Conservation (phyloP, 306 rosid species). For the Astragalus membranaceus region DNA sequence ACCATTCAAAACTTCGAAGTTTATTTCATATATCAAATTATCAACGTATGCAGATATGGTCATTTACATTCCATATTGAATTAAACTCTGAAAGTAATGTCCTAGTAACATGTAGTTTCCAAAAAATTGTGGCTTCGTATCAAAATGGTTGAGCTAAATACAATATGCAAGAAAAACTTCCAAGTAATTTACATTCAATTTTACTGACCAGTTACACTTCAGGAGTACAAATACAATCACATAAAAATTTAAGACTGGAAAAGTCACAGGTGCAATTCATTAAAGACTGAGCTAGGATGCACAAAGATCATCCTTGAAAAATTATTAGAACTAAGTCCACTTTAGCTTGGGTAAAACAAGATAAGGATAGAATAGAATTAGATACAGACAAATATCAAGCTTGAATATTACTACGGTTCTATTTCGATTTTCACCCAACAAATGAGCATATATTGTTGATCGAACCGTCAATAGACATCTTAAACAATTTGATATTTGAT, state of each 20-base stretch:
- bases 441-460: background rate
- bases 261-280: background rate
- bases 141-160: background rate
- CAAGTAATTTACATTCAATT: background rate
- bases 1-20: slow-evolving; percentile 7
- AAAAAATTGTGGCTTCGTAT: background rate
- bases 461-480: background rate
- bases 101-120: background rate
- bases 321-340: background rate
- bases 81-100: background rate
- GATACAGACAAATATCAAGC: background rate
- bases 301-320: background rate
- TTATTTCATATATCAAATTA: background rate
- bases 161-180: background rate
- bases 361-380: background rate
- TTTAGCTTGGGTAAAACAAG: background rate
- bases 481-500: background rate
- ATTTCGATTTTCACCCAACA: background rate
- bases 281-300: background rate
- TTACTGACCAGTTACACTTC: background rate
- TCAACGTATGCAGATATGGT: background rate
- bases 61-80: background rate
- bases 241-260: background rate
- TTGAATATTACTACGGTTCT: background rate
- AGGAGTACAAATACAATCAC: background rate